Evolutionary conservation across 371 early-diverging fungal genomes (phyloP), one percentile per base, ranked within the genome.

Genomic region (Apophysomyces elegans): DNA sequence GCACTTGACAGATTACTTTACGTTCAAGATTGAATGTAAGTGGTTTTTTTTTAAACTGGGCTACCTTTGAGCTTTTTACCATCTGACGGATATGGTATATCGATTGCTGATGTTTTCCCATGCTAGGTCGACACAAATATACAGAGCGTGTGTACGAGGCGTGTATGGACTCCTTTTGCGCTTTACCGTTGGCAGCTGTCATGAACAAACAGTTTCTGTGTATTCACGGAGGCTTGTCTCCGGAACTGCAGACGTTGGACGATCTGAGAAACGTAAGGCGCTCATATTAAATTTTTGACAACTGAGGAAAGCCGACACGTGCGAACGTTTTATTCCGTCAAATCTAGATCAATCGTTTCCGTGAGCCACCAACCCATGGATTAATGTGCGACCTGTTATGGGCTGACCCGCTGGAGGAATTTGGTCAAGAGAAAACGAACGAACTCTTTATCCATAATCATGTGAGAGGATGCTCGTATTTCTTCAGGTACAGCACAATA

Each of bases 211-310:
- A 97, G 71, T 96, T 98, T 70, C 79, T 99, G 39, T 99, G 99
- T 80, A 93, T 99, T 76, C 99, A 99, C 74, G 99, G 99, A 58
- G 99, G 99, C 56, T 81, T 99, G 39, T 97, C 98, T 0, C 99
- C 99, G 7, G 93, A 97, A 74, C 72, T 97, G 61, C 85, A 87
- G 61, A 90, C 97, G 61, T 78, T 95, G 50, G 92, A 96, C 68
- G 95, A 98, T 73, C 79, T 98, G 64, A 84, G 90, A 16, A 76
- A 73, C 32, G 92, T 89, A 76, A 64, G 77, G 54, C 62, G 41
- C 9, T 9, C 54, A 50, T 50, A 50, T 21, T 45, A 18, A 45
- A 13, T 14, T 26, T 45, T 50, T 50, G 16, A 50, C 54, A 50
- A 50, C 54, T 50, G 54, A 50, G 54, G 54, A 16, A 50, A 50